A percentile compares a stretch with the other conserved stretches of the same genome.
phyloP scores from a whole-genome alignment of 305 asterid genomes.

The Fraxinus angustifolia region DNA sequence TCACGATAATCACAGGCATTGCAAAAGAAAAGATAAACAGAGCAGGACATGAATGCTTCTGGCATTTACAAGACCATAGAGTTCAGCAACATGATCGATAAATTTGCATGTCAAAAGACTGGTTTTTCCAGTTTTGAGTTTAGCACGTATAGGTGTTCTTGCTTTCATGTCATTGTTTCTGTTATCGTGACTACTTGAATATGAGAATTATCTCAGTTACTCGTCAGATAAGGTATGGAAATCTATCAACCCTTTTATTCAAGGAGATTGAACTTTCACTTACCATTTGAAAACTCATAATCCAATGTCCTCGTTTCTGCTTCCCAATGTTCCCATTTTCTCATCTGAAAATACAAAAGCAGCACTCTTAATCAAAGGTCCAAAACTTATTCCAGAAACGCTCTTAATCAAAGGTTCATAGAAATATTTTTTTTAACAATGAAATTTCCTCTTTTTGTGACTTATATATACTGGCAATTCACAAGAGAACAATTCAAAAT shows the following conservation, averaged over 20 bases:
- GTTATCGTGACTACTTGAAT: neutral
- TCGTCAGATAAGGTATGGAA: neutral
- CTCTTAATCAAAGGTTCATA: neutral
- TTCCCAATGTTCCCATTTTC: conserved; percentile 75
- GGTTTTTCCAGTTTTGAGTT: neutral
- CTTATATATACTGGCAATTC: neutral
- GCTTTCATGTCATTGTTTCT: neutral
- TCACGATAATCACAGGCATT: neutral
- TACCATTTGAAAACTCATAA: conserved; percentile 71
- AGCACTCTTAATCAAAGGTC: neutral
- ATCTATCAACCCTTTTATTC: neutral
- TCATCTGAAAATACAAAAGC: conserved; percentile 45
- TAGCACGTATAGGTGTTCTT: neutral
- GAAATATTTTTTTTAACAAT: neutral
- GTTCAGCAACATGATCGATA: neutral
- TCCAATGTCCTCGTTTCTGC: conserved; percentile 74
- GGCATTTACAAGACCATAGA: neutral
- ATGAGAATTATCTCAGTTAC: neutral
- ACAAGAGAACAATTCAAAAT: neutral
- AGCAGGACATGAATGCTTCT: neutral
- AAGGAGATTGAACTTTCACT: neutral
- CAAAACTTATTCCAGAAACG: neutral
- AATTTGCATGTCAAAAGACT: neutral
- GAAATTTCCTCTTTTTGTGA: neutral
- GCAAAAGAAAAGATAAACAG: neutral